These are phyloP conservation scores for Westerdykella sp. DNA, from an alignment of 2,329 filamentous ascomycete genomes.

Conservation along the genomic window DNA sequence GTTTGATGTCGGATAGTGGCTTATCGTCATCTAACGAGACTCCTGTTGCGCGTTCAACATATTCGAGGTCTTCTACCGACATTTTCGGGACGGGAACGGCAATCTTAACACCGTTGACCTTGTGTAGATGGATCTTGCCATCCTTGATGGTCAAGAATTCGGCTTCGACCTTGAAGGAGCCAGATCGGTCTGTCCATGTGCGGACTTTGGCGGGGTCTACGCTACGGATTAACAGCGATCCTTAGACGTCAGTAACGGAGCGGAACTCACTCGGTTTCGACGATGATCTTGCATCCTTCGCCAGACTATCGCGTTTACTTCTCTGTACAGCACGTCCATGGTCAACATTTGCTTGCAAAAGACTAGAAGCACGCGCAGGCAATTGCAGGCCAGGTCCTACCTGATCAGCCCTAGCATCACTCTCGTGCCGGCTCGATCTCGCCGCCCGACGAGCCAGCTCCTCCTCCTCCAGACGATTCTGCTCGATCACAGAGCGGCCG, in stretches of 20 bases:
- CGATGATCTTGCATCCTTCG: constrained; percentile 47
- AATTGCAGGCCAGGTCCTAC: constrained; percentile 73
- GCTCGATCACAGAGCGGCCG: constrained; percentile 65
- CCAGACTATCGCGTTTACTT: constrained; percentile 62
- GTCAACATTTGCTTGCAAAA: constrained; percentile 60
- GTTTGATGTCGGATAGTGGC: constrained; percentile 74
- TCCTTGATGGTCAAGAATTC: constrained; percentile 93
- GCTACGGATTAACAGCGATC: constrained; percentile 7
- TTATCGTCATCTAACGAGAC: constrained; percentile 88
- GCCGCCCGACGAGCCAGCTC: constrained; percentile 73
- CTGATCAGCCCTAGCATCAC: constrained; percentile 54
- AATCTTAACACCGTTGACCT: constrained; percentile 97
- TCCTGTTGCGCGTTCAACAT: constrained; percentile 82
- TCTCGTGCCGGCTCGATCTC: constrained; percentile 47
- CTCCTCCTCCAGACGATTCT: constrained; percentile 73
- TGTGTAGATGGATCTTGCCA: constrained; percentile 95
- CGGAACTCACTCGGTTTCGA: constrained; percentile 65
- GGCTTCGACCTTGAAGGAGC: constrained; percentile 94
- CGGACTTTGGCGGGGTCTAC: constrained; percentile 70
- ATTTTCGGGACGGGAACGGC: constrained; percentile 93
- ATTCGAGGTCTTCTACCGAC: constrained; percentile 91
- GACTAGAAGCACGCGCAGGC: constrained; percentile 73
- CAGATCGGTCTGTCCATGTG: constrained; percentile 91
- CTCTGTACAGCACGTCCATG: constrained; percentile 66
- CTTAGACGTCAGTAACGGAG: not conserved